These are phyloP conservation scores for Parachaetomium inaequale DNA, from an alignment of 495 filamentous ascomycete species.

Conservation along the genomic window DNA sequence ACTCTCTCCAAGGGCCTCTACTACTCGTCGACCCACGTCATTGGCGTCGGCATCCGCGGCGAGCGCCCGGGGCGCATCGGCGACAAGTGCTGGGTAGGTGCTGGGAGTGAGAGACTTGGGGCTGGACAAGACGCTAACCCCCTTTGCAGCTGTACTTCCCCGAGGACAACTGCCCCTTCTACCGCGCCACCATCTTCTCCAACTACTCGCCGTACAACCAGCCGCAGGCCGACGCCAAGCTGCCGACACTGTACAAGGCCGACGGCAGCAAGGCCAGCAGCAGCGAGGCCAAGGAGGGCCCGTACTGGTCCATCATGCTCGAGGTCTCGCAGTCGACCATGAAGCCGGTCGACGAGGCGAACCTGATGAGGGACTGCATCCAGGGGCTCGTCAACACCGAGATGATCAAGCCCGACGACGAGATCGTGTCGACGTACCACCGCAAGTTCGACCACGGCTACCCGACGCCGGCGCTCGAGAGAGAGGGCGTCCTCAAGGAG, in stretches of 20 bases:
- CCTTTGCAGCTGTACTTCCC: slow-evolving; percentile 88
- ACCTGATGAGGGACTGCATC: slow-evolving; percentile 83
- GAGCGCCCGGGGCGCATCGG: slow-evolving; percentile 92
- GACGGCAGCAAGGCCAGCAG: slow-evolving; percentile 73
- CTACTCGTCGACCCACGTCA: slow-evolving; percentile 96
- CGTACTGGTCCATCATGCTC: slow-evolving; percentile 99
- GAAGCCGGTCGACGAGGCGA: slow-evolving; percentile 87
- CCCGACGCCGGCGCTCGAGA: slow-evolving; percentile 90
- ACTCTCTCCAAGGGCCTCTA: slow-evolving; percentile 85
- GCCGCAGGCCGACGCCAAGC: slow-evolving; percentile 73
- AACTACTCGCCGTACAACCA: slow-evolving; percentile 99
- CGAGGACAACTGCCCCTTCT: slow-evolving; percentile 98
- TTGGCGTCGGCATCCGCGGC: slow-evolving; percentile 93
- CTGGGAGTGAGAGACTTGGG: background rate
- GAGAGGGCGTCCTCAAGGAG: slow-evolving; percentile 89
- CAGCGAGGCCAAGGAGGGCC: slow-evolving; percentile 69
- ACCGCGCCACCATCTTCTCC: slow-evolving; percentile 99
- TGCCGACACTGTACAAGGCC: slow-evolving; percentile 80
- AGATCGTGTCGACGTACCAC: slow-evolving; percentile 98
- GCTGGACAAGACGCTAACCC: slow-evolving; percentile 18
- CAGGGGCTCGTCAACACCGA: slow-evolving; percentile 95
- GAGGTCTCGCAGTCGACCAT: slow-evolving; percentile 94
- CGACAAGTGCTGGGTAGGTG: slow-evolving; percentile 96
- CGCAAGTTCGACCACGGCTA: slow-evolving; percentile 99
- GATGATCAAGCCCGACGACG: slow-evolving; percentile 84